Evolutionary conservation across 202 grass and related monocot genomes (phyloP), one percentile per base, ranked within the genome.

Genomic region (Schoenoplectus triqueter): DNA sequence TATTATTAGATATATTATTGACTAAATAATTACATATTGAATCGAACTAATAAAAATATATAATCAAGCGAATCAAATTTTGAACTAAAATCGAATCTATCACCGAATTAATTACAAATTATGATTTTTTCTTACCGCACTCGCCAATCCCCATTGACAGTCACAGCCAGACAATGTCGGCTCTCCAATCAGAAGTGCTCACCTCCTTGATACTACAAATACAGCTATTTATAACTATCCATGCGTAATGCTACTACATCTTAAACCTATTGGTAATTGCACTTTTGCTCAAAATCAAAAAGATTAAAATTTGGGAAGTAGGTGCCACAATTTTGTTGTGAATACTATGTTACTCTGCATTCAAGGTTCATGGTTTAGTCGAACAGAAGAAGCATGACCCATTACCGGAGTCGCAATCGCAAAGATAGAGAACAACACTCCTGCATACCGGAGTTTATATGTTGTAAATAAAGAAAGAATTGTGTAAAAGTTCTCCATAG

Each of bases 351-450:
- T 78, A 40, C 5, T 78, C 22, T 78, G 52, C 20, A 59, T 60
- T 78, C 74, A 78, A 52, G 74, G 74, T 78, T 59, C 21, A n/a
- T 78, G 51, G 74, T 59, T 56, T 56, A 15, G 52, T 42, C 11
- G 6, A 59, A 41, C 13, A 14, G 74, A 31, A 31, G 31, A 78
- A 39, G 74, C 51, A n/a, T 11, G 74, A 6, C 22, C 59, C n/a
- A 40, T 78, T 76, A 55, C 11, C 11, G 17, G 73, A 39, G 50
- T 14, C 7, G 21, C 31, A 31, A 31, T 31, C 31, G 31, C 13
- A 1, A 56, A 44, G 13, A 78, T 42, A 57, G 74, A 78, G 21
- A 78, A 60, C 5, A n/a, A 0, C 21, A 17, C 5, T 52, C 2
- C 13, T 15, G 11, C 52, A 6, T 78, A 78, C 52, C 74, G 59